Conservation (phyloP, 129 eudicot species). For the Logfia minima region DNA sequence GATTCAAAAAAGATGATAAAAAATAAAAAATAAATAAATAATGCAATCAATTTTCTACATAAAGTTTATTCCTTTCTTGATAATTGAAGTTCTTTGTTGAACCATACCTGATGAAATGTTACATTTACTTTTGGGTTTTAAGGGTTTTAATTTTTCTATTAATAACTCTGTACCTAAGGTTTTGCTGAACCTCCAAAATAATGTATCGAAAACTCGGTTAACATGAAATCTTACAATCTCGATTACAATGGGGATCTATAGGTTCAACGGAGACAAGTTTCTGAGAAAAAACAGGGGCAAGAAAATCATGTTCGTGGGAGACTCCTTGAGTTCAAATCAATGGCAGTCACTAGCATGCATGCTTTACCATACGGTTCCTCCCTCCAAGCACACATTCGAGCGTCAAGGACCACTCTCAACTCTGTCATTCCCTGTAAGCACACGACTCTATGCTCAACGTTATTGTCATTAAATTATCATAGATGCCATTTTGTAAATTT, state of each 20-base stretch:
- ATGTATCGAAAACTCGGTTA: neutral
- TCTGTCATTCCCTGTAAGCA: conserved; percentile 56
- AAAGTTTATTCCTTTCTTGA: neutral
- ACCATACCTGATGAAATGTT: neutral
- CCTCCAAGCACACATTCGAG: conserved; percentile 44
- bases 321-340: conserved; percentile 71
- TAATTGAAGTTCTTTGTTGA: too few species aligned
- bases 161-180: neutral
- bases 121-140: neutral
- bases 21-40: too few species aligned
- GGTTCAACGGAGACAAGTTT: conserved; percentile 64
- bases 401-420: conserved; percentile 42
- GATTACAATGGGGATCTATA: conserved; percentile 8
- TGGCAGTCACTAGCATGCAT: conserved; percentile 86
- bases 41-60: too few species aligned
- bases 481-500: neutral
- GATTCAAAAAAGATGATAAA: neutral
- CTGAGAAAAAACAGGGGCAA: conserved; percentile 57
- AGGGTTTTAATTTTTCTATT: neutral
- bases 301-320: conserved; percentile 88
- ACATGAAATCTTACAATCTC: neutral
- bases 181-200: neutral
- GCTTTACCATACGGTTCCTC: conserved; percentile 55
- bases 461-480: neutral
- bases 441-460: neutral